A percentile compares a stretch with the other conserved stretches of the same genome.
These are phyloP conservation scores for Colletotrichum sp. DNA, from an alignment of 2,329 filamentous ascomycete genomes.

Conservation along the genomic window DNA sequence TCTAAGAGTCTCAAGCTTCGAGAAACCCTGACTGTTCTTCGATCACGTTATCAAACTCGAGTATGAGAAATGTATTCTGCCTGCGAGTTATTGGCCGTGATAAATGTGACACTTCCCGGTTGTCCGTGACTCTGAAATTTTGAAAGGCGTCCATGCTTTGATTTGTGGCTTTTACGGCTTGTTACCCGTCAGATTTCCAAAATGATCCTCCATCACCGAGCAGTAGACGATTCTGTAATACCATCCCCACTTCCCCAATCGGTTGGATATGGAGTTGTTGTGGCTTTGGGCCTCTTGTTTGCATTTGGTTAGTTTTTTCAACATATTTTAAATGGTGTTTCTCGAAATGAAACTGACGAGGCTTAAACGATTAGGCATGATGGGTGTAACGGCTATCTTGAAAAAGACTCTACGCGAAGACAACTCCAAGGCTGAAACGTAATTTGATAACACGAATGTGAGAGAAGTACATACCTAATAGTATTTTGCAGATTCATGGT, in stretches of 20 bases:
- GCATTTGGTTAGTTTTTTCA: background rate
- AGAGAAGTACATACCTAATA: background rate
- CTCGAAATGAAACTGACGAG: slow-evolving; percentile 36
- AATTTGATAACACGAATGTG: background rate
- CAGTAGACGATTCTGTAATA: background rate
- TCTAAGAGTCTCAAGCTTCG: background rate
- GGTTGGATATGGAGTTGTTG: background rate
- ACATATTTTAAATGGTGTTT: background rate
- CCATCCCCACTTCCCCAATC: slow-evolving; percentile 5
- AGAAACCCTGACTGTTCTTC: background rate
- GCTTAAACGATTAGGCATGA: slow-evolving; percentile 47
- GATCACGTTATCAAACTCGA: background rate
- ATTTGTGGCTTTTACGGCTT: background rate
- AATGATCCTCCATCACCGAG: background rate
- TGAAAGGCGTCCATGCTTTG: background rate
- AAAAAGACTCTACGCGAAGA: slow-evolving; percentile 56
- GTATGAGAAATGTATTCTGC: background rate
- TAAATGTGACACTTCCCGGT: background rate
- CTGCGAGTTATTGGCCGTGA: background rate
- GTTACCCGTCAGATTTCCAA: background rate
- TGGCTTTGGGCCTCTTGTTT: background rate
- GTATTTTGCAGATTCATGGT: slow-evolving; percentile 49
- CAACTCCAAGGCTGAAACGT: slow-evolving; percentile 56
- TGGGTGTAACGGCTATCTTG: slow-evolving; percentile 49
- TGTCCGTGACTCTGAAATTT: background rate